Percentiles rank a stretch among this genome's conserved stretches.
phyloP scores from a whole-genome alignment of 2,329 filamentous ascomycete genomes.

The Colletotrichum eleusines region DNA sequence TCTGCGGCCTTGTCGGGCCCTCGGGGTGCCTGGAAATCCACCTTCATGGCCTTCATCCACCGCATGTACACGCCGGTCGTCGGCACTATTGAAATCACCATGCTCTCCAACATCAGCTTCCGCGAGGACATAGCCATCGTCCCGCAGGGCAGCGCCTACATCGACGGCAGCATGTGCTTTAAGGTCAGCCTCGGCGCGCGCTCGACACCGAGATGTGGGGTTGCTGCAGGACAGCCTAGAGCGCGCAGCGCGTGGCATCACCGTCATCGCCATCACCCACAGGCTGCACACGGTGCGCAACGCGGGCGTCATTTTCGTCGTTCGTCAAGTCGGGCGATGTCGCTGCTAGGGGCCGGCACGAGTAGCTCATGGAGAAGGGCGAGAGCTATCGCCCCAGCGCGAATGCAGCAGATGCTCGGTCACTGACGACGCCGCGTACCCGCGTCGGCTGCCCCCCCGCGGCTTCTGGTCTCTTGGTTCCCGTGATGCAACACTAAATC shows the following conservation, averaged over 20 bases:
- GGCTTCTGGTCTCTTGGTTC: not conserved
- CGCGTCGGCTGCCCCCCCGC: not conserved
- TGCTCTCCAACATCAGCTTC: conserved; percentile 53
- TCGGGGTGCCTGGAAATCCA: no score
- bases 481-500: not conserved
- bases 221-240: conserved; percentile 70
- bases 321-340: conserved; percentile 62
- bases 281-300: conserved; percentile 58
- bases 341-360: conserved; percentile 65
- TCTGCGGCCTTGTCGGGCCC: no score
- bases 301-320: conserved; percentile 58
- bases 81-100: conserved; percentile 57
- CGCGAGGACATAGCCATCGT: conserved; percentile 55
- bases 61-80: conserved; percentile 60
- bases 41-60: conserved; percentile 56
- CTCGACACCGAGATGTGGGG: conserved; percentile 72
- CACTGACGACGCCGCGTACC: conserved; percentile 24
- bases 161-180: conserved; percentile 56
- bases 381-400: conserved; percentile 66
- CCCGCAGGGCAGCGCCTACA: conserved; percentile 56
- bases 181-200: conserved; percentile 57
- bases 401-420: conserved; percentile 61
- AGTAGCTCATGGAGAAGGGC: conserved; percentile 65
- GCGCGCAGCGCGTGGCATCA: conserved; percentile 55
- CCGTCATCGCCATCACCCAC: conserved; percentile 59